Percentiles rank a stretch among this genome's conserved stretches.
These are phyloP conservation scores for Knufia fluminis DNA, from an alignment of 2,329 filamentous ascomycete genomes.

Conservation along the genomic window DNA sequence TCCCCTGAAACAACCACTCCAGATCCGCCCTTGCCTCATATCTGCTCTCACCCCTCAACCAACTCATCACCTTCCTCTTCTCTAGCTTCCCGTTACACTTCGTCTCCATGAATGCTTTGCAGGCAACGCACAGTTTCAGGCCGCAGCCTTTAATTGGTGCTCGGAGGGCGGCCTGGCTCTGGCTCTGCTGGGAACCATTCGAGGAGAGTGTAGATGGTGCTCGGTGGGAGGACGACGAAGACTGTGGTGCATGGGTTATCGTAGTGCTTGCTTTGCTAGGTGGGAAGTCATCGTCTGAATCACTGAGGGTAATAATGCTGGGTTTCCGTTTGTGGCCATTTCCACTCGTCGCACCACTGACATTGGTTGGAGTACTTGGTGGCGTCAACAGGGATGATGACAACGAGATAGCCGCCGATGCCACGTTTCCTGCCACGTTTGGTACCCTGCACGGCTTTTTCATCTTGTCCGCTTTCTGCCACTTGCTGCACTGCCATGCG, in stretches of 20 bases:
- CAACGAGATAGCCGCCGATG: neutral
- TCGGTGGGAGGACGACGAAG: neutral
- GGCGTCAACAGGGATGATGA: neutral
- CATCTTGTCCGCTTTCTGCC: constrained; percentile 12
- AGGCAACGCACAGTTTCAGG: constrained; percentile 1
- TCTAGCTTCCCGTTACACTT: neutral
- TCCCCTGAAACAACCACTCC: constrained; percentile 3
- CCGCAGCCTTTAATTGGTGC: constrained; percentile 1
- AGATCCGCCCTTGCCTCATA: constrained; percentile 1
- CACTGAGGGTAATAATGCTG: neutral
- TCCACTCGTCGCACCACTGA: neutral
- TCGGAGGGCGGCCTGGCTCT: neutral
- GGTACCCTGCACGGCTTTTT: constrained; percentile 8
- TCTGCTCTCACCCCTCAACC: neutral
- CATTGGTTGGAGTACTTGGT: neutral
- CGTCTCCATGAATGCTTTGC: constrained; percentile 1
- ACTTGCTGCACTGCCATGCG: constrained; percentile 16
- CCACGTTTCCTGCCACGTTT: neutral
- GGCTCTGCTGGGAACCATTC: neutral
- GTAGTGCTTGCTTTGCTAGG: too few relatives aligned
- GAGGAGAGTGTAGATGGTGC: neutral
- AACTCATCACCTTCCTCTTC: neutral
- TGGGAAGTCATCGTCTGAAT: neutral
- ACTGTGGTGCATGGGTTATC: neutral
- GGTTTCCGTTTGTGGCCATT: neutral